Conservation (phyloP, 1,284 basidiomycete species). For the Bondarzewia mesenterica region DNA sequence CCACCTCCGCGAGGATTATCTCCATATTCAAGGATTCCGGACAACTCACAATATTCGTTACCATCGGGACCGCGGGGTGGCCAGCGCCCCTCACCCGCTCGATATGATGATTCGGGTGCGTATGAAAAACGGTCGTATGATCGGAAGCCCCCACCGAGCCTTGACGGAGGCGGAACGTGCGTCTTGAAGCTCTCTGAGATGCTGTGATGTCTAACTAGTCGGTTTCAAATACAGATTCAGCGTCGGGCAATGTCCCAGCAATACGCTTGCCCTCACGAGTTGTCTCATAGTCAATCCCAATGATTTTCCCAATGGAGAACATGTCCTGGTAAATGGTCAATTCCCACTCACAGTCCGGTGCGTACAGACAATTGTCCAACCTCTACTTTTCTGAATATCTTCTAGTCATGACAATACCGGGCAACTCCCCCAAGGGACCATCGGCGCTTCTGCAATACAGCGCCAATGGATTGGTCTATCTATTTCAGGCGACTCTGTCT, state of each 20-base stretch:
- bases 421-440: constrained; percentile 48
- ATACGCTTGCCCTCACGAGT: constrained; percentile 73
- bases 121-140: constrained; percentile 47
- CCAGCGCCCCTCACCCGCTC: constrained; percentile 24
- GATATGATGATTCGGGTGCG: constrained; percentile 48
- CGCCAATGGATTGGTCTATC: constrained; percentile 86
- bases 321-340: constrained; percentile 65
- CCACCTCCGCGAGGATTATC: constrained; percentile 23
- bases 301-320: constrained; percentile 68
- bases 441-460: constrained; percentile 65
- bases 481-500: constrained; percentile 66
- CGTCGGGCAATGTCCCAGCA: constrained; percentile 50
- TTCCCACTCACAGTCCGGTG: constrained; percentile 71
- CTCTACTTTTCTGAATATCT: background rate
- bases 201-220: background rate
- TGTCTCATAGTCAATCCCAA: constrained; percentile 71
- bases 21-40: constrained; percentile 42
- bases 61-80: constrained; percentile 12
- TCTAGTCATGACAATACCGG: constrained; percentile 71
- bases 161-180: constrained; percentile 34
- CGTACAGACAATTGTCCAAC: background rate
- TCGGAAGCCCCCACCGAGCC: constrained; percentile 24
- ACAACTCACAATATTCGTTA: constrained; percentile 14
- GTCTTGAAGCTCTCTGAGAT: constrained; percentile 11
- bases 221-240: constrained; percentile 33